Evolutionary conservation across 139 green algal genomes (phyloP), one percentile per base, ranked within the genome.

Genomic region (Ostreobium quekettii): DNA sequence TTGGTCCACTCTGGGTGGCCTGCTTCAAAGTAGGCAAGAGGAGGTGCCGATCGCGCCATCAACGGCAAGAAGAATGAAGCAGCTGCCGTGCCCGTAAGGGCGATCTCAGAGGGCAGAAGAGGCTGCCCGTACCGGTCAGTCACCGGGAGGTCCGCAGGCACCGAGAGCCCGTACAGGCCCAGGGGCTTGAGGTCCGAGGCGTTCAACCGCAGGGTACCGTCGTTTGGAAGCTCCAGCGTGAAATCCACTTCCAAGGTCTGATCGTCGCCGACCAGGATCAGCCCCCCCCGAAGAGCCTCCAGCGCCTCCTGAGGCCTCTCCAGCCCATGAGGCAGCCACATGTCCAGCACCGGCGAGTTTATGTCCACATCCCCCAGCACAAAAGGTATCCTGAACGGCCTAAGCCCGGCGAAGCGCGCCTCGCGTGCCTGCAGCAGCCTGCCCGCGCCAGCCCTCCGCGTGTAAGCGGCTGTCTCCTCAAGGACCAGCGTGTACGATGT

Each of bases 71-170:
- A n/a, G n/a, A n/a, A n/a, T n/a, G n/a, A n/a, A n/a, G n/a, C n/a
- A n/a, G n/a, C n/a, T n/a, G n/a, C n/a, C 7, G 2, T 3, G 22
- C 57, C 47, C 29, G 22, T 47, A 42, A 73, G 67, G 30, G 4
- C 59, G 11, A 42, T 35, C 1, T 33, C 32, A 1, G 66, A 66
- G 36, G 37, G 38, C 49, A 66, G 53, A 15, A 72, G 66, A 15
- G 42, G 31, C 68, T 74, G 68, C 2, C 59, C 68, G 46, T 42
- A 74, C 8, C 68, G 58, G 42, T 74, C 68, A 42, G 49, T 68
- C 46, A 74, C 58, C 0, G 5, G 0, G 1, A 19, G 32, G 26
- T 36, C 15, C 1, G 11, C 58, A 2, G 31, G 2, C 1, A 69
- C 26, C 1, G 39, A 38, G 30, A 74, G 39, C 30, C 68, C 47